phyloP scores from a whole-genome alignment of 257 asterid genomes.

The Solanum ossicruentum region DNA sequence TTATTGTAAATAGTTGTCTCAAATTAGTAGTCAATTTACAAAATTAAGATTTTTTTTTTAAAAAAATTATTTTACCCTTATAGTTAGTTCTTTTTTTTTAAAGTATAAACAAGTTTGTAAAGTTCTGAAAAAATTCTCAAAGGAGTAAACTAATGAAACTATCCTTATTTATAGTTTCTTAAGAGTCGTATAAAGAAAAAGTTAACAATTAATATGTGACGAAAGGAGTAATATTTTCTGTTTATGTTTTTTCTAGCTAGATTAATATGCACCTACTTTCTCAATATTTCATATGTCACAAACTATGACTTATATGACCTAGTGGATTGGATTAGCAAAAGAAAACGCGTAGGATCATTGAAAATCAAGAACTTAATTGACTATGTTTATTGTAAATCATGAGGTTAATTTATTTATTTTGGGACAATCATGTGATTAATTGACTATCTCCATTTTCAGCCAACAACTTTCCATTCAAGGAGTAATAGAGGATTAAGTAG shows the following conservation, averaged over 20 bases:
- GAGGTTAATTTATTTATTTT: not conserved
- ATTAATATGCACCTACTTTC: not conserved
- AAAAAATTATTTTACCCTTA: no score
- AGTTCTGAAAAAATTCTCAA: not conserved
- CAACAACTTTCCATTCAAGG: not conserved
- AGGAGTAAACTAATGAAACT: not conserved
- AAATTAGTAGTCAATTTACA: no score
- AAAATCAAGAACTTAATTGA: slow-evolving; percentile 6
- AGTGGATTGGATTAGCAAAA: slow-evolving; percentile 1
- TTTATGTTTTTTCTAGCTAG: not conserved
- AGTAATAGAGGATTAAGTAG: not conserved
- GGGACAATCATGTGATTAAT: not conserved
- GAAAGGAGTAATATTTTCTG: no score
- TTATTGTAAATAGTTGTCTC: no score
- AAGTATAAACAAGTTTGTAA: not conserved
- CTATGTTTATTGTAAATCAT: not conserved
- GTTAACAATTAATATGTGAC: no score
- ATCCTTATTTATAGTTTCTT: not conserved
- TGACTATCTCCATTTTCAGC: not conserved
- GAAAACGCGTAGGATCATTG: slow-evolving; percentile 14
- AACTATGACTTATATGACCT: not conserved
- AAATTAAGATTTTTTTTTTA: no score
- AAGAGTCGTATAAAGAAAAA: no score
- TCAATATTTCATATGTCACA: not conserved
- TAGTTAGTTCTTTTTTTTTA: not conserved